Evolutionary conservation across 164 flowering plant genomes (phyloP).

Genomic region (Taxillus chinensis): DNA sequence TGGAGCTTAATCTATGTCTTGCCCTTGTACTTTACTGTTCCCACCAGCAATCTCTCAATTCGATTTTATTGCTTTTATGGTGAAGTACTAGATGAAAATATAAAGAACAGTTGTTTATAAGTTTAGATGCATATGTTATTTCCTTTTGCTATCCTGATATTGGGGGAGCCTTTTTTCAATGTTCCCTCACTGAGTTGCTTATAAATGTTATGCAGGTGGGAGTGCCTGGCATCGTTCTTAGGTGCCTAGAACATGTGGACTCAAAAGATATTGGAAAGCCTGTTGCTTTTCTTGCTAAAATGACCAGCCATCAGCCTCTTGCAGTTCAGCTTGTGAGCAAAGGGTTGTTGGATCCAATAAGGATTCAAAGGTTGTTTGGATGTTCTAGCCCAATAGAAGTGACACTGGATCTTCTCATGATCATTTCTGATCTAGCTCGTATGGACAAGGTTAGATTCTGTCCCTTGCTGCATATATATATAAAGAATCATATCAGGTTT

Average conservation of each 20-base stretch:
- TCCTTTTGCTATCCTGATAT: not conserved
- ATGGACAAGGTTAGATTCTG: conserved; percentile 71
- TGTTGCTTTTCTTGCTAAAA: conserved; percentile 90
- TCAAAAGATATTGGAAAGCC: conserved; percentile 59
- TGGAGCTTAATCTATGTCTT: too few relatives aligned
- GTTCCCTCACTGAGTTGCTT: conserved; percentile 12
- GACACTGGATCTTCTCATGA: conserved; percentile 66
- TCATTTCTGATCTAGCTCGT: conserved; percentile 87
- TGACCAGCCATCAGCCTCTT: conserved; percentile 51
- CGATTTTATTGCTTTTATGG: not conserved
- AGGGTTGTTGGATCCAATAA: conserved; percentile 66
- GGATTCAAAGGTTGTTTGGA: conserved; percentile 53
- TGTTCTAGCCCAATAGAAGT: conserved; percentile 67
- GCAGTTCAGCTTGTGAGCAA: conserved; percentile 71
- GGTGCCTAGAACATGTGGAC: conserved; percentile 67
- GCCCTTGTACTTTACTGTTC: too few relatives aligned
- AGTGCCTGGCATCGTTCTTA: conserved; percentile 54
- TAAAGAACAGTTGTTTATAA: not conserved
- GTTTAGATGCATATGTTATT: not conserved
- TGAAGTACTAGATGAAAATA: not conserved
- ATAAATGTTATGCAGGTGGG: conserved; percentile 47
- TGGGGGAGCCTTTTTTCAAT: not conserved
- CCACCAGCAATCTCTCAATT: too few relatives aligned
- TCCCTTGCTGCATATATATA: too few relatives aligned
- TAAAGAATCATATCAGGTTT: too few relatives aligned